Evolutionary conservation across 2,329 filamentous ascomycete genomes (phyloP), one percentile per base, ranked within the genome.

Genomic region (Pseudogymnoascus sp.): DNA sequence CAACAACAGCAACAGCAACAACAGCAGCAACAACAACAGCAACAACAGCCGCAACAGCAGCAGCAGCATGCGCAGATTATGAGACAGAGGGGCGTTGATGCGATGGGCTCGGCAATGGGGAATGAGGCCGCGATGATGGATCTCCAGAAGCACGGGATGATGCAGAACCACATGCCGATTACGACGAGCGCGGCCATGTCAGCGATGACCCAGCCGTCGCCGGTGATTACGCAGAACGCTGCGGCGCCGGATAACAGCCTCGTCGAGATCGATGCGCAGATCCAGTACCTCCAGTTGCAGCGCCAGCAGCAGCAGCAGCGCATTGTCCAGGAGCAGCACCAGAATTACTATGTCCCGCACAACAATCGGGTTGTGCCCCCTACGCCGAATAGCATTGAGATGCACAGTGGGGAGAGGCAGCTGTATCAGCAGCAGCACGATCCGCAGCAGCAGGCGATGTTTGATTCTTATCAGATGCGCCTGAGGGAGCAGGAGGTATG

Each of bases 321-420:
- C 16, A 69, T 71, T 60, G 63, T 74, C 11, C 69, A 72, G 54
- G 83, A 87, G 70, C 83, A 87, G 66, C 81, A 72, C 60, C 67
- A 68, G 23, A 81, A 80, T 63, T 84, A 81, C 71, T 86, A 82
- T 70, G 74, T 78, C 7, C 81, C 76, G 63, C 81, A 76, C 62
- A 80, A 83, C 65, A 82, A 81, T 67, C 80, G 82, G 65, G 85
- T 89, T 62, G 84, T 92, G 6, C 90, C 90, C 5, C 90, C 90
- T 2, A 95, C 90, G 13, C 90, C 90, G 0, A 90, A 90, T 73
- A 93, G 90, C 73, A 81, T 92, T 25, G 90, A 93, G 72, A 84
- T 93, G 76, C 86, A 89, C 69, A 74, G 83, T 79, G 71, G 84
- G 70, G 79, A 69, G 74, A 57, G 48, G 48, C 73, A 65, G 28